Percentiles rank a stretch among this genome's conserved stretches.
phyloP scores from a whole-genome alignment of 2,329 filamentous ascomycete genomes.

The Beauveria sp. region DNA sequence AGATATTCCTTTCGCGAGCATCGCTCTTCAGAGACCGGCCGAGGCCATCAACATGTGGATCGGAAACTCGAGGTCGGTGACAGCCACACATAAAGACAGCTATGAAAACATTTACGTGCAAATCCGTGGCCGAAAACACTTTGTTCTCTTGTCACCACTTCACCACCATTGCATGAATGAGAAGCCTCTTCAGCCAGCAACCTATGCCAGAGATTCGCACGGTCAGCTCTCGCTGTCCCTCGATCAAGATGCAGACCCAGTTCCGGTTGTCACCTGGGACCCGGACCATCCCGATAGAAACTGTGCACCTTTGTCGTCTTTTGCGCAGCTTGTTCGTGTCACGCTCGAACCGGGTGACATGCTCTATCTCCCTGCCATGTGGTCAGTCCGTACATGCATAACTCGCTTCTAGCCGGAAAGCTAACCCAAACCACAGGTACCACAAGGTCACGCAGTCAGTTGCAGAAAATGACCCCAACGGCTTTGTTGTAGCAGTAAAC shows the following conservation, averaged over 20 bases:
- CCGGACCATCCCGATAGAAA: slow-evolving; percentile 49
- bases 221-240: slow-evolving; percentile 22
- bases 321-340: slow-evolving; percentile 56
- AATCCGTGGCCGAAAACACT: slow-evolving; percentile 64
- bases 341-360: slow-evolving; percentile 68
- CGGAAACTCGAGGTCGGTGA: slow-evolving; percentile 61
- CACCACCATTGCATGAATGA: slow-evolving; percentile 65
- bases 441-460: slow-evolving; percentile 74
- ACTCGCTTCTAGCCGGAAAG: background rate
- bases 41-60: slow-evolving; percentile 83
- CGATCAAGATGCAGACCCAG: slow-evolving; percentile 28
- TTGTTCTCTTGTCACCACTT: slow-evolving; percentile 64
- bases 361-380: slow-evolving; percentile 74
- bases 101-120: slow-evolving; percentile 84
- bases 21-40: slow-evolving; percentile 57
- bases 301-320: slow-evolving; percentile 49
- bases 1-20: slow-evolving; percentile 63
- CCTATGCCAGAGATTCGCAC: slow-evolving; percentile 41
- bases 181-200: slow-evolving; percentile 45
- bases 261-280: slow-evolving; percentile 70
- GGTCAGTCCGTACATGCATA: slow-evolving; percentile 39
- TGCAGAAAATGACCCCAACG: slow-evolving; percentile 54
- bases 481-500: slow-evolving; percentile 70
- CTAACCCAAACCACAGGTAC: slow-evolving; percentile 40
- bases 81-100: slow-evolving; percentile 72